phyloP scores from a whole-genome alignment of 805 yeast species.

The Candida germanica region DNA sequence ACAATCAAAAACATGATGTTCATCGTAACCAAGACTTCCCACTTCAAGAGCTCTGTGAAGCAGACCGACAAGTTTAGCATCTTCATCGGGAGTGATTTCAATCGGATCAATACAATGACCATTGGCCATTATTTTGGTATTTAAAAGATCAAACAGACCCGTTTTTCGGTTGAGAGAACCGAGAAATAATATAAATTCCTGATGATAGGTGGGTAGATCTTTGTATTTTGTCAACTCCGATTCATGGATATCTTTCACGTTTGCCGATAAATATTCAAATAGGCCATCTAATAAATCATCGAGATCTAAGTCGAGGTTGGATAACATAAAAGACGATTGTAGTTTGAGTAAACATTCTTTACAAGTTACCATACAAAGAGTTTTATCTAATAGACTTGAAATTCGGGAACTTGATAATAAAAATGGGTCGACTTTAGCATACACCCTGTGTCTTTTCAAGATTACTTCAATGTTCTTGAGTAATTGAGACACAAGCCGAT shows the following conservation, averaged over 20 bases:
- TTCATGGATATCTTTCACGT: no score
- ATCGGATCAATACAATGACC: neutral
- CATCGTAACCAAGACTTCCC: no score
- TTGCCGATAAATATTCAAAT: no score
- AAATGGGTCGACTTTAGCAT: neutral
- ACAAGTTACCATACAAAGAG: conserved; percentile 3
- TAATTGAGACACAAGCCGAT: neutral
- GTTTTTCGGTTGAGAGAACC: conserved; percentile 5
- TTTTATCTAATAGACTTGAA: conserved; percentile 4
- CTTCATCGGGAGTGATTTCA: conserved; percentile 2
- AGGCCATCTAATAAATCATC: neutral
- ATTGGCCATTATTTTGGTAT: conserved; percentile 2
- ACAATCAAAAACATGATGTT: no score
- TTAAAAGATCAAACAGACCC: conserved; percentile 2
- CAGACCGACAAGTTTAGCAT: neutral
- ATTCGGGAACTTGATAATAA: conserved; percentile 1
- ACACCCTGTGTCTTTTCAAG: neutral
- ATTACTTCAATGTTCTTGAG: conserved; percentile 3
- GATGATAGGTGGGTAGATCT: no score
- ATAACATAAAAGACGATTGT: conserved; percentile 36
- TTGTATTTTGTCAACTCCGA: no score
- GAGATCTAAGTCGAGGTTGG: conserved; percentile 25
- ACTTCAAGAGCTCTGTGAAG: no score
- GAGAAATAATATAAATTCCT: neutral
- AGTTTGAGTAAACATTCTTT: conserved; percentile 30